Percentiles rank a stretch among this genome's conserved stretches.
These are phyloP conservation scores for Colletotrichum costaricense DNA, from an alignment of 2,329 filamentous ascomycete genomes.

Conservation along the genomic window DNA sequence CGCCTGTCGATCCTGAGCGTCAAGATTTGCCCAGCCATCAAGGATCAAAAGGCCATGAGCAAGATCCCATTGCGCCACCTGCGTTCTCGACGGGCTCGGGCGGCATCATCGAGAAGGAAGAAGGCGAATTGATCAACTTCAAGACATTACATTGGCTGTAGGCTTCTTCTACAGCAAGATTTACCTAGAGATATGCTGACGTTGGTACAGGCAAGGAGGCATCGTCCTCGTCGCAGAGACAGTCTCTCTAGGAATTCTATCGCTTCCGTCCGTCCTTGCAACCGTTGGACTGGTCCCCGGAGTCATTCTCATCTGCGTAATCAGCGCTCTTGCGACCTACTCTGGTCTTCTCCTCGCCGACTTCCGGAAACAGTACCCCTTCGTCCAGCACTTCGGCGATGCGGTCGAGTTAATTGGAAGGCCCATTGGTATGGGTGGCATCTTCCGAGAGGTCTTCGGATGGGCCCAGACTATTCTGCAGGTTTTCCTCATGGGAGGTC, in stretches of 20 bases:
- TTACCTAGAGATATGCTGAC: neutral
- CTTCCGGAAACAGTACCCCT: constrained; percentile 77
- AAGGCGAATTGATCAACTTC: constrained; percentile 45
- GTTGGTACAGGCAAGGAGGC: constrained; percentile 52
- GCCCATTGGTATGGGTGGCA: constrained; percentile 57
- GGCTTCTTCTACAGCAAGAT: constrained; percentile 1
- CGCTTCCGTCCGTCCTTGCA: constrained; percentile 80
- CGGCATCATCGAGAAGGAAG: constrained; percentile 12
- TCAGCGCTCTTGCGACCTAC: constrained; percentile 75
- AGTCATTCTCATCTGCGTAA: constrained; percentile 76
- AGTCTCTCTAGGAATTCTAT: constrained; percentile 67
- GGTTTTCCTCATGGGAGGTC: constrained; percentile 76
- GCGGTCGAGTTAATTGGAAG: constrained; percentile 67
- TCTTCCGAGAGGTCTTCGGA: constrained; percentile 70
- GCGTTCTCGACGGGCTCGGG: constrained; percentile 1
- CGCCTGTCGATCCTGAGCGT: constrained; percentile 9
- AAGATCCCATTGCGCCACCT: neutral
- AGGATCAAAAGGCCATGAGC: neutral
- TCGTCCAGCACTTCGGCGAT: constrained; percentile 74
- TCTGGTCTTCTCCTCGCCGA: constrained; percentile 67
- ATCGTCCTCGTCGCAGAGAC: constrained; percentile 58
- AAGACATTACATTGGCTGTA: constrained; percentile 52
- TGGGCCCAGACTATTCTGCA: constrained; percentile 71
- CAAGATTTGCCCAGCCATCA: neutral
- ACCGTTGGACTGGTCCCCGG: constrained; percentile 79